Evolutionary conservation across 352 stramenopile species (phyloP).

Genomic region (Globisporangium heterothallicum): DNA sequence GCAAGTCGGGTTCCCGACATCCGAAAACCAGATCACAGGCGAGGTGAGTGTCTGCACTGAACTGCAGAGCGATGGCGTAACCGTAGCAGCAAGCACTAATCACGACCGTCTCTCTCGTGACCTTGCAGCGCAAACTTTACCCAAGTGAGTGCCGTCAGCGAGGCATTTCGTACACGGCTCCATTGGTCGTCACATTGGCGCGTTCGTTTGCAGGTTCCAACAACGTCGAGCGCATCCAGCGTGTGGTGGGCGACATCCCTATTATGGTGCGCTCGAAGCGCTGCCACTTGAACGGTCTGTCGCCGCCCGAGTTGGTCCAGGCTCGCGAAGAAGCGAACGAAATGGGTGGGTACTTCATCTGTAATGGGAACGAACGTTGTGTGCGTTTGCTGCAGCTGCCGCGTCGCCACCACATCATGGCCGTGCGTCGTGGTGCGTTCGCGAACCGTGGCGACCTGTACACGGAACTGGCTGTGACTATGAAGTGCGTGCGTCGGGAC

Average conservation of each 20-base stretch:
- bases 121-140: constrained; percentile 78
- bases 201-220: constrained; percentile 72
- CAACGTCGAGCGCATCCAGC: constrained; percentile 80
- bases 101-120: constrained; percentile 3
- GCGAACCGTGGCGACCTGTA: constrained; percentile 95
- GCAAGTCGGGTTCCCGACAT: constrained; percentile 88
- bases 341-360: constrained; percentile 99
- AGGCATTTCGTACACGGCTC: constrained; percentile 94
- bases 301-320: constrained; percentile 84
- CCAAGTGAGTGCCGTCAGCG: constrained; percentile 96
- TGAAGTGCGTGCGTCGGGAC: constrained; percentile 95
- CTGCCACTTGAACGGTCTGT: constrained; percentile 92
- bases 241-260: constrained; percentile 92
- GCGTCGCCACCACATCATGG: constrained; percentile 86
- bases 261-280: constrained; percentile 97
- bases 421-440: constrained; percentile 96
- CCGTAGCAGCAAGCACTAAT: neutral
- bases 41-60: constrained; percentile 32
- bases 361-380: constrained; percentile 98
- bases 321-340: constrained; percentile 93
- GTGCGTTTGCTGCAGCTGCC: constrained; percentile 96
- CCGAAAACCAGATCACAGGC: constrained; percentile 77
- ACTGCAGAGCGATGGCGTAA: neutral
- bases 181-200: constrained; percentile 91
- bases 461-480: constrained; percentile 95